Conservation (phyloP, 345 rosid genomes). For the Passiflora organensis region DNA sequence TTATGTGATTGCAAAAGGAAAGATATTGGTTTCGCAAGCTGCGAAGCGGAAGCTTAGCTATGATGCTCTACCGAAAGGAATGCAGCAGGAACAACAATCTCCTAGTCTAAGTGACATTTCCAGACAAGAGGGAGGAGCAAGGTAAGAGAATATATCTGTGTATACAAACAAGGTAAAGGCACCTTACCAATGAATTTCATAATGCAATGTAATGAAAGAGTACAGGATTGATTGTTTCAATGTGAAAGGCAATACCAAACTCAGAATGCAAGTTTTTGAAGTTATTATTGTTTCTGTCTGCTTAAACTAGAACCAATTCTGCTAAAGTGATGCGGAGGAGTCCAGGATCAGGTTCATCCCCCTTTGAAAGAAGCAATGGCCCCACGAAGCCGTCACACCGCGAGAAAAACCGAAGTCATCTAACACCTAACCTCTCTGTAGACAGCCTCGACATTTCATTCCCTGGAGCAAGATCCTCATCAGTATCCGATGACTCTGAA, state of each 20-base stretch:
- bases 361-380: constrained; percentile 27
- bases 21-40: constrained; percentile 37
- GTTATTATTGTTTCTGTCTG: background rate
- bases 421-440: constrained; percentile 27
- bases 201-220: no score
- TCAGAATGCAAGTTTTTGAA: background rate
- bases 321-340: constrained; percentile 26
- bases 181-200: no score
- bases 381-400: constrained; percentile 14
- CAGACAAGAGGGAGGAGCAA: constrained; percentile 34
- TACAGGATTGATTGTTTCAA: no score
- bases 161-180: no score
- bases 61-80: constrained; percentile 45
- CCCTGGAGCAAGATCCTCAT: constrained; percentile 25
- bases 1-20: constrained; percentile 78
- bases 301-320: constrained; percentile 28
- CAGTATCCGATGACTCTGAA: constrained; percentile 33
- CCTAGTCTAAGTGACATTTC: constrained; percentile 16
- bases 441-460: constrained; percentile 30
- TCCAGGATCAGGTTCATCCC: constrained; percentile 25
- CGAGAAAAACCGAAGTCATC: constrained; percentile 25
- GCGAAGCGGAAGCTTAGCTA: constrained; percentile 50
- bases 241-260: background rate
- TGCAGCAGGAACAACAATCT: constrained; percentile 19
- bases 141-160: constrained; percentile 22